phyloP scores from a whole-genome alignment of 805 yeast genomes.

The Candida glaebosa region DNA sequence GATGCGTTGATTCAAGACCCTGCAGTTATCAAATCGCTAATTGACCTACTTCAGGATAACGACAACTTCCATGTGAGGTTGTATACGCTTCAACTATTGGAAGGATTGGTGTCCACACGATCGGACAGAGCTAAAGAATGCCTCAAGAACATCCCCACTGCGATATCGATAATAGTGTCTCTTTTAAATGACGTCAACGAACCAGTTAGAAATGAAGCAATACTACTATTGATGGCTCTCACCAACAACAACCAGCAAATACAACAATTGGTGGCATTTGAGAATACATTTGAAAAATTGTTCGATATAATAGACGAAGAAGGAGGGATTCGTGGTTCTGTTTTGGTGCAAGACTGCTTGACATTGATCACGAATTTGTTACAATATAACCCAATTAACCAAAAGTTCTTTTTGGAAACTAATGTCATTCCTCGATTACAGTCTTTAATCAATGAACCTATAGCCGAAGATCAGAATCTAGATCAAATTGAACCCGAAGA shows the following conservation, averaged over 20 bases:
- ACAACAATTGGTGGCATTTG: conserved; percentile 92
- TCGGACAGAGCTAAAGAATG: conserved; percentile 70
- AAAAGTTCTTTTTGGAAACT: conserved; percentile 82
- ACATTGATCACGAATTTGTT: conserved; percentile 69
- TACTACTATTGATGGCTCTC: conserved; percentile 76
- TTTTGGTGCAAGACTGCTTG: conserved; percentile 88
- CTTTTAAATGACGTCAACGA: conserved; percentile 54
- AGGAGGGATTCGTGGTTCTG: conserved; percentile 85
- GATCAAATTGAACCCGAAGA: conserved; percentile 17
- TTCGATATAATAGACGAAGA: conserved; percentile 80
- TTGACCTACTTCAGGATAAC: conserved; percentile 46
- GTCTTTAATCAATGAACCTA: conserved; percentile 58
- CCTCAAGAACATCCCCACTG: conserved; percentile 69
- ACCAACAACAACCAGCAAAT: conserved; percentile 79
- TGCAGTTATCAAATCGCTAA: conserved; percentile 22
- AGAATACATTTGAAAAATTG: conserved; percentile 80
- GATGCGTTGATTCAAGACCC: conserved; percentile 76
- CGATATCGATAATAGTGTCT: conserved; percentile 69
- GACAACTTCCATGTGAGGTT: conserved; percentile 73
- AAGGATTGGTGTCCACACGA: conserved; percentile 77
- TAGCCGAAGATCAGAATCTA: conserved; percentile 35
- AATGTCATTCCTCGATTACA: conserved; percentile 69
- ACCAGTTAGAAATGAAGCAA: conserved; percentile 85
- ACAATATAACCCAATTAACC: conserved; percentile 84
- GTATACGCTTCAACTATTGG: conserved; percentile 80